Percentiles rank a stretch among this genome's conserved stretches.
Evolutionary conservation across 345 rosid genomes (phyloP).

Genomic region (Lumnitzera littorea): DNA sequence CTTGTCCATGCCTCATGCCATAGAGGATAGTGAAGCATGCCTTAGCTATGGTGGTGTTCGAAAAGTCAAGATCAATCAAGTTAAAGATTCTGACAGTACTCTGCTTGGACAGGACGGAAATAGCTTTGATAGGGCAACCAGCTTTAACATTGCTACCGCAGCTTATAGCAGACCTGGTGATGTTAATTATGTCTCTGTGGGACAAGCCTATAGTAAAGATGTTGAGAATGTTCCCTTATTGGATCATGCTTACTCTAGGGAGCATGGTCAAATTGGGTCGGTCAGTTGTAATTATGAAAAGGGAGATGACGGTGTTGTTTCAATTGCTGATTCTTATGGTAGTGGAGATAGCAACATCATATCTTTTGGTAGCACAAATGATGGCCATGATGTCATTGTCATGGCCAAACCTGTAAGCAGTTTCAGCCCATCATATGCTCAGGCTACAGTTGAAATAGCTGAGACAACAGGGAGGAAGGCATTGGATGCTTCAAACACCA

Average conservation of each 20-base stretch:
- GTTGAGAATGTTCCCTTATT: slow-evolving; percentile 34
- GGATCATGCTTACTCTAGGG: slow-evolving; percentile 37
- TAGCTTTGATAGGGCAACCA: slow-evolving; percentile 25
- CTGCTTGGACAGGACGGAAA: slow-evolving; percentile 34
- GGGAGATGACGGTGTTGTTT: slow-evolving; percentile 23
- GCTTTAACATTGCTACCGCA: slow-evolving; percentile 19
- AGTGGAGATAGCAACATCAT: slow-evolving; percentile 50
- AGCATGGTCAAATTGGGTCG: slow-evolving; percentile 21
- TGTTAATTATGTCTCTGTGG: slow-evolving; percentile 32
- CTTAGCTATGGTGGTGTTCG: slow-evolving; percentile 47
- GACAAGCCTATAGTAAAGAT: slow-evolving; percentile 27
- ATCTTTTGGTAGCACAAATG: slow-evolving; percentile 54
- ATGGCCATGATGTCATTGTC: slow-evolving; percentile 40
- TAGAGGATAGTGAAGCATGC: slow-evolving; percentile 49
- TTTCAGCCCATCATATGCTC: slow-evolving; percentile 40
- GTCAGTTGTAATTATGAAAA: slow-evolving; percentile 22
- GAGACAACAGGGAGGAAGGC: slow-evolving; percentile 35
- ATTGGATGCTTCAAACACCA: slow-evolving; percentile 26
- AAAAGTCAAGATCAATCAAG: slow-evolving; percentile 57
- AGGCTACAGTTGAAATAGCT: slow-evolving; percentile 31
- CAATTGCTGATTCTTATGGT: slow-evolving; percentile 26
- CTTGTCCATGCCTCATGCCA: slow-evolving; percentile 49
- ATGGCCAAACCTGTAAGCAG: slow-evolving; percentile 27
- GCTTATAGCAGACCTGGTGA: slow-evolving; percentile 36
- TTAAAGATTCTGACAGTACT: slow-evolving; percentile 39